Evolutionary conservation across 495 filamentous ascomycete species (phyloP).

Genomic region (Xylaria intraflava): DNA sequence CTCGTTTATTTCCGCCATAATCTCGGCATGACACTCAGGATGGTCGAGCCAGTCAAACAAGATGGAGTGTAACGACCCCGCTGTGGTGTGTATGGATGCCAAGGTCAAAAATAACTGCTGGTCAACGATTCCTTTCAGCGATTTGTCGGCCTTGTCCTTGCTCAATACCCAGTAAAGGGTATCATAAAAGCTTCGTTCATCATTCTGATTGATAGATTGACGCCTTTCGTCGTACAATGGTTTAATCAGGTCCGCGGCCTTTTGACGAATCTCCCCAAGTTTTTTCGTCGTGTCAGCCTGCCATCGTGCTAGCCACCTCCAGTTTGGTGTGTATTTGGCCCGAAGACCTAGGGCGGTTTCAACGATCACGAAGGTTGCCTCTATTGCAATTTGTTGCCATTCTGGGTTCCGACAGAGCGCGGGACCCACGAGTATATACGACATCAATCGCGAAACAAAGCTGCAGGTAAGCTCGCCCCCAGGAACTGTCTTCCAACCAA

Average conservation of each 20-base stretch:
- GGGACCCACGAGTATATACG: background rate
- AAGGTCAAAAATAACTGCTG: background rate
- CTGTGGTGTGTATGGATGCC: constrained; percentile 1
- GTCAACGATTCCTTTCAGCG: background rate
- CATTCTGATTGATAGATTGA: background rate
- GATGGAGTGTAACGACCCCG: background rate
- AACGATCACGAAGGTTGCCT: background rate
- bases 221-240: background rate
- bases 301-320: background rate
- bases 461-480: background rate
- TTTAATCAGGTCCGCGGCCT: background rate
- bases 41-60: constrained; percentile 4
- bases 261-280: background rate
- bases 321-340: background rate
- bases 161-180: background rate
- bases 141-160: background rate
- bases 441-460: background rate
- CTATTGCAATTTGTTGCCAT: background rate
- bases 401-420: background rate
- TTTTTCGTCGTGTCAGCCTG: background rate
- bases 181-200: background rate
- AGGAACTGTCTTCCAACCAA: background rate
- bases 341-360: background rate
- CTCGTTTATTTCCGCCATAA: background rate
- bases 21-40: background rate